Evolutionary conservation across 1,284 basidiomycete genomes (phyloP), one percentile per base, ranked within the genome.

Genomic region (Apiotrichum mycotoxinovorans): DNA sequence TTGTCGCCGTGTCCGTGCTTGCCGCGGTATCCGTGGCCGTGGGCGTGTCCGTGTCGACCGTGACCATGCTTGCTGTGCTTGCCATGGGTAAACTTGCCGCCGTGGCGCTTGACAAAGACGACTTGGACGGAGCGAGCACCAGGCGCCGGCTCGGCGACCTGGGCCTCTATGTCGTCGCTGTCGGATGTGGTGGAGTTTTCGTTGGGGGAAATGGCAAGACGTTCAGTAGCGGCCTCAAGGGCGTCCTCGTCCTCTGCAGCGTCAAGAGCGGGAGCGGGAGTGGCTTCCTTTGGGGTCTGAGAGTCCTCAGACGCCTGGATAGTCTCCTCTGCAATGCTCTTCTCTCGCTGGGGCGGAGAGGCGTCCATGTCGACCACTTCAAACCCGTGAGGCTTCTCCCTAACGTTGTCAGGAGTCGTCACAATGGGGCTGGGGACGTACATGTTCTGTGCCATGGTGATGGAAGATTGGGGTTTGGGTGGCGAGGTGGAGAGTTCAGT

Each of bases 331-430:
- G 37, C n/a, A 11, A 44, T 27, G 22, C 22, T 25, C 42, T n/a
- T 45, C 27, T 18, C 44, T 26, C 27, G 44, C 27, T 40, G 41
- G 1, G 14, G 9, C 23, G 26, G 37, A 10, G 5, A 10, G 15
- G 25, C 22, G 34, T 1, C 22, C 8, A 30, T 12, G 3, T 37
- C 51, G 25, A 49, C 40, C 22, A 48, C 43, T n/a, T 56, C 64
- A 45, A 27, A 56, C 26, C 61, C 61, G 8, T 41, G 40, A 4
- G 48, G 38, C 51, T 62, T 62, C 40, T 62, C 63, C 23, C 51
- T 55, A 23, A 62, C 60, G 56, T 50, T 60, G 45, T 62, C 60
- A 48, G 52, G 44, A 23, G 46, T 26, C 23, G 22, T 37, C 12
- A 25, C 25, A 27, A 26, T 17, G 37, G 41, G 22, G 14, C 14